Evolutionary conservation across 345 rosid genomes (phyloP).

Genomic region (Boechera retrofracta): DNA sequence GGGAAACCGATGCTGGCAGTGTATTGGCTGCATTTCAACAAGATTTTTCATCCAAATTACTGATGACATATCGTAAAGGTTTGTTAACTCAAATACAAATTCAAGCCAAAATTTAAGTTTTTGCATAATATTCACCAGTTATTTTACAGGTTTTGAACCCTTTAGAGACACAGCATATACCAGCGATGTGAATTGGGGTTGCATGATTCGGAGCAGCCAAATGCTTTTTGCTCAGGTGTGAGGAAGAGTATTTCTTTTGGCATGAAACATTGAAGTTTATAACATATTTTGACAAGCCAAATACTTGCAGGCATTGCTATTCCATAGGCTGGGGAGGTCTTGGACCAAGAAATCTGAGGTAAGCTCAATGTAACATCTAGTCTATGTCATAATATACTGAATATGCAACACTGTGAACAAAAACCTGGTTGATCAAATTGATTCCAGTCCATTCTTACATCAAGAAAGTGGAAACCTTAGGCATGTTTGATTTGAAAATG

Average conservation of each 20-base stretch:
- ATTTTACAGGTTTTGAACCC: constrained; percentile 72
- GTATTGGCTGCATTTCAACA: constrained; percentile 62
- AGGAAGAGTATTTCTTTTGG: background rate
- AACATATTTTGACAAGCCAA: constrained; percentile 12
- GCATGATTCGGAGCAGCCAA: constrained; percentile 98
- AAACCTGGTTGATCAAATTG: background rate
- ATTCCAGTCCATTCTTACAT: background rate
- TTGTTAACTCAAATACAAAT: constrained; percentile 26
- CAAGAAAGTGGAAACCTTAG: constrained; percentile 13
- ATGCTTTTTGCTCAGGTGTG: constrained; percentile 93
- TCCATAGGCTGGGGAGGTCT: constrained; percentile 85
- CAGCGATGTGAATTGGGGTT: constrained; percentile 92
- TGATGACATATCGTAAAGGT: constrained; percentile 93
- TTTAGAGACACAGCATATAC: constrained; percentile 67
- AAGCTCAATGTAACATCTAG: constrained; percentile 5
- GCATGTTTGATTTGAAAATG: constrained; percentile 44
- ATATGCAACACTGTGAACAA: background rate
- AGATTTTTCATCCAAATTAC: constrained; percentile 81
- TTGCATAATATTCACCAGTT: constrained; percentile 21
- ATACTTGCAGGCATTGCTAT: constrained; percentile 72
- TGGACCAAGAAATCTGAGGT: constrained; percentile 74
- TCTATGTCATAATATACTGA: background rate
- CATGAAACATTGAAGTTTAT: background rate
- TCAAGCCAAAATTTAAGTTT: background rate
- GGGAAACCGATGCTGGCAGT: constrained; percentile 47